phyloP scores from a whole-genome alignment of 2,329 filamentous ascomycete genomes.

The Arthrobotrys pseudoclavata region DNA sequence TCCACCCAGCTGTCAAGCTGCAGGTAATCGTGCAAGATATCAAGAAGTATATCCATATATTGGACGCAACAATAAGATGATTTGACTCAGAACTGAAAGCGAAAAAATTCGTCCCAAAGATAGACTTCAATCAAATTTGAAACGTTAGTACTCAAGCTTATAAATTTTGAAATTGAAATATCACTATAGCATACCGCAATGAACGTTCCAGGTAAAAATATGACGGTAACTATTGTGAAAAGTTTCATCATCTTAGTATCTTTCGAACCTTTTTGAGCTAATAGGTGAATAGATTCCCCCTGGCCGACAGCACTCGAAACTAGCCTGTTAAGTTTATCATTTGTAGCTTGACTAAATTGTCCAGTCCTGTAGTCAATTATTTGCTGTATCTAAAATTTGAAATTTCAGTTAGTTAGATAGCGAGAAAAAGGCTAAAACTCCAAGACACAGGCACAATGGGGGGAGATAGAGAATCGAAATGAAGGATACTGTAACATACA shows the following conservation, averaged over 20 bases:
- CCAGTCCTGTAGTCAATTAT: slow-evolving; percentile 19
- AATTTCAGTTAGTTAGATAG: neutral
- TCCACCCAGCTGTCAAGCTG: slow-evolving; percentile 16
- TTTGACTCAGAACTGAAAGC: slow-evolving; percentile 34
- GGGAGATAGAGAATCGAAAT: neutral
- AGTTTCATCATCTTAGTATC: slow-evolving; percentile 17
- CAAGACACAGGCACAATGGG: too few species aligned
- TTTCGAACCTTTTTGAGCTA: slow-evolving; percentile 6
- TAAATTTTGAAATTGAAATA: neutral
- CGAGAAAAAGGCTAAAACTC: neutral
- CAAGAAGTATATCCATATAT: slow-evolving; percentile 55
- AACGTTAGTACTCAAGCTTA: neutral
- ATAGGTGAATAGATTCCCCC: neutral
- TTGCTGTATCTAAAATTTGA: slow-evolving; percentile 31
- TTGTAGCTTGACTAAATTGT: slow-evolving; percentile 10
- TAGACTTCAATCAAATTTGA: slow-evolving; percentile 20
- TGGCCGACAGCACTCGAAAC: slow-evolving; percentile 5
- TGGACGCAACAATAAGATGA: slow-evolving; percentile 22
- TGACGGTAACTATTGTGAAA: slow-evolving; percentile 14
- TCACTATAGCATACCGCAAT: slow-evolving; percentile 30
- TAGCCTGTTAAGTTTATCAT: slow-evolving; percentile 1
- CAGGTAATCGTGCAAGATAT: slow-evolving; percentile 27
- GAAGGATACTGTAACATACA: slow-evolving; percentile 13
- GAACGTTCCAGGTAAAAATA: slow-evolving; percentile 41
- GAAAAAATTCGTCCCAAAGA: slow-evolving; percentile 51